phyloP scores from a whole-genome alignment of 2,329 filamentous ascomycete genomes.

The Exophiala mesophila region DNA sequence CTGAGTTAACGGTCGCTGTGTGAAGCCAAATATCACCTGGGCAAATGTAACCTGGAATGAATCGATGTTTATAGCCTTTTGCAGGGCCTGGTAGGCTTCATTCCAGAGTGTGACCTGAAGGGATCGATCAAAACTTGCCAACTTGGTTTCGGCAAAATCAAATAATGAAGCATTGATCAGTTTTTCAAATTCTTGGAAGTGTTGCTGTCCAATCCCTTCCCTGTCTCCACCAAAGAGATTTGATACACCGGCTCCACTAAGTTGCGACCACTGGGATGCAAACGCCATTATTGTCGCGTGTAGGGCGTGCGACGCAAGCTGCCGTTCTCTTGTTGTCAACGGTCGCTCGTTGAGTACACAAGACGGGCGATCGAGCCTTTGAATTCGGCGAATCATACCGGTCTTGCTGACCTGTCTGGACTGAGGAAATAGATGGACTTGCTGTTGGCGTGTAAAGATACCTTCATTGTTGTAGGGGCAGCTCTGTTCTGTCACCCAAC shows the following conservation, averaged over 20 bases:
- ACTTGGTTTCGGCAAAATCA: not conserved
- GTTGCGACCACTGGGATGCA: conserved; percentile 6
- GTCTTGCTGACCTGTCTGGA: not conserved
- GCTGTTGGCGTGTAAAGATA: not conserved
- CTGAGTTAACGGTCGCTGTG: conserved; percentile 34
- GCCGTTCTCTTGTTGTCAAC: conserved; percentile 6
- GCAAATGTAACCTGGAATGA: conserved; percentile 43
- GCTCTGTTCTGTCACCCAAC: conserved; percentile 20
- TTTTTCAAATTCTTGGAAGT: not conserved
- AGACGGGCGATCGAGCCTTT: conserved; percentile 12
- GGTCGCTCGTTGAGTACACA: conserved; percentile 6
- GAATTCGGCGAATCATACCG: conserved; percentile 13
- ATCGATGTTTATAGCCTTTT: conserved; percentile 35
- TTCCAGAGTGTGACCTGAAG: conserved; percentile 40
- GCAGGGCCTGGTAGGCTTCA: conserved; percentile 37
- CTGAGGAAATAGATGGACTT: not conserved
- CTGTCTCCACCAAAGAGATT: conserved; percentile 1
- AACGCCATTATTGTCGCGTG: conserved; percentile 13
- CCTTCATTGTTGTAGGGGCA: conserved; percentile 31
- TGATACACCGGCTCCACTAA: not conserved
- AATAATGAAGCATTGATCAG: conserved; percentile 1
- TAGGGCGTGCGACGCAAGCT: conserved; percentile 13
- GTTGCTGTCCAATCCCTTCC: not conserved
- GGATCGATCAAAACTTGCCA: conserved; percentile 25
- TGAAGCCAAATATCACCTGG: conserved; percentile 43